Conservation (phyloP, 1,284 basidiomycete genomes). For the Austropuccinia psidii region DNA sequence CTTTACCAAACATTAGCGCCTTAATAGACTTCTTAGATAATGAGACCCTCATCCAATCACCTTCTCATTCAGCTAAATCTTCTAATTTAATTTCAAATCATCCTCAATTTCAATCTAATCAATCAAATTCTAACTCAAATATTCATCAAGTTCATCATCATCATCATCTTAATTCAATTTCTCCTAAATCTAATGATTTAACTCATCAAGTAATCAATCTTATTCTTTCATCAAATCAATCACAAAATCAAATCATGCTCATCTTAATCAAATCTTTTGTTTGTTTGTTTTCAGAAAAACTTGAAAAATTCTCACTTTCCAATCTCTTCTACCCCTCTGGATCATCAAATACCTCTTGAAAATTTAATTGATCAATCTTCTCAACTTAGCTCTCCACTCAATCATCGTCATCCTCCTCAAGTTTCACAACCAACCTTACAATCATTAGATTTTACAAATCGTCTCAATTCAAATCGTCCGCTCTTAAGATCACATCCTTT, state of each 20-base stretch:
- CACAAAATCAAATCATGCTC: no score
- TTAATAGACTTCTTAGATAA: constrained; percentile 21
- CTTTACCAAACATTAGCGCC: constrained; percentile 28
- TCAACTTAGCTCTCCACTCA: constrained; percentile 14
- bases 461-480: neutral
- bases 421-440: neutral
- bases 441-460: neutral
- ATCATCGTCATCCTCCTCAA: constrained; percentile 5
- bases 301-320: neutral
- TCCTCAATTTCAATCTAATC: neutral
- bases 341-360: no score
- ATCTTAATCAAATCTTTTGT: no score
- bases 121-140: neutral
- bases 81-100: constrained; percentile 9
- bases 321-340: constrained; percentile 10
- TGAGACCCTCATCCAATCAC: constrained; percentile 21
- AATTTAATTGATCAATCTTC: constrained; percentile 10
- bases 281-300: no score
- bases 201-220: no score
- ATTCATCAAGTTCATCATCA: neutral
- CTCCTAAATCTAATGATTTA: neutral
- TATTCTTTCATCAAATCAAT: no score
- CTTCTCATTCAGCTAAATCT: constrained; percentile 9
- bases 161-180: neutral
- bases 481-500: neutral